A percentile compares a stretch with the other conserved stretches of the same genome.
Conservation (phyloP, 768 basidiomycete genomes). For the Clathrus columnatus region DNA sequence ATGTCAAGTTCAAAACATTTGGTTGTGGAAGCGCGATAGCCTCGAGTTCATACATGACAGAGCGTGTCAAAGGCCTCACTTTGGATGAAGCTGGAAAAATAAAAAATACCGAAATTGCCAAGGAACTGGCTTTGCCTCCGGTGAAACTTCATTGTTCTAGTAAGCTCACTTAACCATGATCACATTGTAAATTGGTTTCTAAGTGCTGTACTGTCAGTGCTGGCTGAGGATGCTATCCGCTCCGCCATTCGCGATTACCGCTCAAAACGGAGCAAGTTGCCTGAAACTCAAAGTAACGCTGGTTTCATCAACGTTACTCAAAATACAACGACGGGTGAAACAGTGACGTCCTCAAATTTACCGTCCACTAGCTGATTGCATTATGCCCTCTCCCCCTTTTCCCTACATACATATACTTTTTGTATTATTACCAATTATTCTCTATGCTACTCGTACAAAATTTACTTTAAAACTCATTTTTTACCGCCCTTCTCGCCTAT, state of each 20-base stretch:
- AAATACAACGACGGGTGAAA: slow-evolving; percentile 42
- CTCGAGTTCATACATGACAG: slow-evolving; percentile 97
- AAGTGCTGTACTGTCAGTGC: slow-evolving; percentile 44
- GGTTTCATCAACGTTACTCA: slow-evolving; percentile 67
- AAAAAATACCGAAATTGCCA: slow-evolving; percentile 98
- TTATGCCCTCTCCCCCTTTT: neutral
- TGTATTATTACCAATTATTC: neutral
- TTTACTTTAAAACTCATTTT: neutral
- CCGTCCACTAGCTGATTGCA: slow-evolving; percentile 20
- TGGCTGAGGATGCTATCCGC: slow-evolving; percentile 97
- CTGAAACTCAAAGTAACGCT: slow-evolving; percentile 40
- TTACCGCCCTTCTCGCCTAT: slow-evolving; percentile 44
- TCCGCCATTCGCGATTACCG: slow-evolving; percentile 96
- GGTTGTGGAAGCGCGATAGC: slow-evolving; percentile 98
- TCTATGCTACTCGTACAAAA: slow-evolving; percentile 8
- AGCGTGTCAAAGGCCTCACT: slow-evolving; percentile 90
- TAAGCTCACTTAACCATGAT: slow-evolving; percentile 35
- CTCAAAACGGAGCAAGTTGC: slow-evolving; percentile 58
- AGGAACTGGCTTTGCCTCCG: slow-evolving; percentile 89
- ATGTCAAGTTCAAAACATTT: slow-evolving; percentile 99
- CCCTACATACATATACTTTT: neutral
- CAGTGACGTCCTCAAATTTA: slow-evolving; percentile 43
- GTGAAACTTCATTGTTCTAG: slow-evolving; percentile 95
- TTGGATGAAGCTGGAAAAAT: slow-evolving; percentile 93
- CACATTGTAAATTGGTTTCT: slow-evolving; percentile 7